phyloP scores from a whole-genome alignment of 2,329 filamentous ascomycete species.

The Teratosphaeria gauchensis region DNA sequence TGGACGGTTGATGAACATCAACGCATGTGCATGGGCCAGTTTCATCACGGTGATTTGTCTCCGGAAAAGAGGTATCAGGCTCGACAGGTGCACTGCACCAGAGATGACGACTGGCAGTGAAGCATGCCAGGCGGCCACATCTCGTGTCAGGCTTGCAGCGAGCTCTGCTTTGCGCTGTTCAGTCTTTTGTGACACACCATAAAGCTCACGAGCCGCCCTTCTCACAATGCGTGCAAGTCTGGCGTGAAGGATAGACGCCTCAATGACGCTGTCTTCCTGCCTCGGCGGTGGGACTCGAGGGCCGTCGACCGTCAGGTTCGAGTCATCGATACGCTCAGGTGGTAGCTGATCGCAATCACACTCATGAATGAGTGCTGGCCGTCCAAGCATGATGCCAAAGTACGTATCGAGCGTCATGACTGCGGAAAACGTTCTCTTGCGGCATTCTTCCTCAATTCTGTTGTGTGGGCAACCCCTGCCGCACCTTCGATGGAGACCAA shows the following conservation, averaged over 20 bases:
- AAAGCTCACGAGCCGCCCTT: constrained; percentile 21
- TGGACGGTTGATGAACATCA: constrained; percentile 47
- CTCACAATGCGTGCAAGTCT: constrained; percentile 21
- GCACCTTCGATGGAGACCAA: constrained; percentile 27
- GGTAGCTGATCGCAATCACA: constrained; percentile 23
- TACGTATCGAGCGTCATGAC: constrained; percentile 32
- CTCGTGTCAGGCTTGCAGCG: constrained; percentile 32
- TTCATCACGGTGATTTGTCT: constrained; percentile 46
- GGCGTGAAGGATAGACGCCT: constrained; percentile 22
- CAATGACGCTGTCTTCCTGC: constrained; percentile 23
- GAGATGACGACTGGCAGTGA: constrained; percentile 37
- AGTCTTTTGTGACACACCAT: constrained; percentile 10
- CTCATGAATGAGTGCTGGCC: constrained; percentile 28
- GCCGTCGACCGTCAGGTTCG: constrained; percentile 12
- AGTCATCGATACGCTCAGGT: constrained; percentile 21
- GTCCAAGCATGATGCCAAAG: constrained; percentile 29
- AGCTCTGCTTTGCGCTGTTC: constrained; percentile 15
- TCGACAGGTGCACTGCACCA: constrained; percentile 33
- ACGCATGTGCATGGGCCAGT: constrained; percentile 46
- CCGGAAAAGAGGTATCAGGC: constrained; percentile 41
- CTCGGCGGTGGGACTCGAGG: background rate
- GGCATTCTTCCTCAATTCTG: constrained; percentile 22
- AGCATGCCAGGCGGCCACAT: constrained; percentile 38
- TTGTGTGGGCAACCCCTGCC: constrained; percentile 11
- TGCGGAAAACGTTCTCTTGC: constrained; percentile 30